phyloP scores from a whole-genome alignment of 345 rosid genomes.

The Eucalyptus polybractea region DNA sequence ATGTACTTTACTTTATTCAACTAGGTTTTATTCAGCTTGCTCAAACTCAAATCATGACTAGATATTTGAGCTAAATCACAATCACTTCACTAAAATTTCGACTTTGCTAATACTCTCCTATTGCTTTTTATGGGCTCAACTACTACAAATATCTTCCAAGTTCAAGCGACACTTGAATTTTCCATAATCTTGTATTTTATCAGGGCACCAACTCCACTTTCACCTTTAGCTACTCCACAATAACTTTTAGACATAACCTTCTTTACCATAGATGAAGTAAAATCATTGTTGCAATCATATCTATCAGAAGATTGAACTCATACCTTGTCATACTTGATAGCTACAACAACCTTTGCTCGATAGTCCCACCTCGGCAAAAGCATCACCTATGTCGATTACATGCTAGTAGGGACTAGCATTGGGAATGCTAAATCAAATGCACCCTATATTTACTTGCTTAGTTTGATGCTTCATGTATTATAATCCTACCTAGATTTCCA shows the following conservation, averaged over 20 bases:
- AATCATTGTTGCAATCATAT: background rate
- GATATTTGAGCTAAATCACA: background rate
- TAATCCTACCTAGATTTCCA: background rate
- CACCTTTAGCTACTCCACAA: background rate
- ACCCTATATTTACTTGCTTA: background rate
- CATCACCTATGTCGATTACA: background rate
- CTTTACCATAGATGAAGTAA: background rate
- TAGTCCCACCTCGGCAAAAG: background rate
- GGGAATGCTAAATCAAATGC: too few species aligned
- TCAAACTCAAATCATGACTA: background rate
- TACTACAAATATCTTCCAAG: background rate
- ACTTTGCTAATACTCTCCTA: background rate
- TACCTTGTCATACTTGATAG: background rate
- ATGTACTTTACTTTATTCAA: background rate
- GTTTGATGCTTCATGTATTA: background rate
- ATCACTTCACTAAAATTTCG: background rate
- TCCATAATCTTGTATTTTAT: background rate
- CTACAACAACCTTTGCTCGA: background rate
- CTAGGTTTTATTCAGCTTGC: background rate
- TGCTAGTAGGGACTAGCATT: background rate
- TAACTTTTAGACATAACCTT: too few species aligned
- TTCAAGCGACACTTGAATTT: background rate
- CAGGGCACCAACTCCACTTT: background rate
- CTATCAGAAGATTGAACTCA: fast-evolving
- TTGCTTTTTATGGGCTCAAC: background rate